Base-by-base conservation (phyloP, 2,329 filamentous ascomycete genomes). In the Bipolaris cookei region DNA sequence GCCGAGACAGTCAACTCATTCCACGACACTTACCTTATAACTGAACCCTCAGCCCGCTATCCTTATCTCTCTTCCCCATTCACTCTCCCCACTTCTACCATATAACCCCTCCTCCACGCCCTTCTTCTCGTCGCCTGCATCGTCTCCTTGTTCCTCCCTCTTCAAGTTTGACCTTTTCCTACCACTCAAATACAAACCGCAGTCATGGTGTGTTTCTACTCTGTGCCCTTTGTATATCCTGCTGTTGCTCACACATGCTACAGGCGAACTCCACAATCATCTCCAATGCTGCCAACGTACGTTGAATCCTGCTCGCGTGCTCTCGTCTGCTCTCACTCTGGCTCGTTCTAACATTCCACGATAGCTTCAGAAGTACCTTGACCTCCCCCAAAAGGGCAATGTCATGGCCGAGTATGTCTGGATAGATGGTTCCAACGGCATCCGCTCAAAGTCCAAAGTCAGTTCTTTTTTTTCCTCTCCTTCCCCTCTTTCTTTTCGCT, bases 341-440 rank as follows among this genome's bases (percentile, higher is more conserved):
- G 72, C 54, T 47, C 16, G n/a, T 16, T 55, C 69, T 74, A 69
- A 73, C 54, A 45, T 55, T 52, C 51, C 25, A 58, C 61, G 64
- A 72, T 79, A 97, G 92, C 88, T 97, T 79, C 83, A 89, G 79
- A 97, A 97, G 82, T 98, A 94, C 86, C 87, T 95, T 81, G 84
- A 84, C 75, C 90, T 98, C 73, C 89, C 92, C 78, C 94, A 98
- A 84, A 91, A 90, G 79, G 93, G 92, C 78, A 83, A 82, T 71
- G 84, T 96, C 76, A 95, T 97, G 80, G 94, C 92, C 76, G 94
- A 97, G 83, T 97, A 97, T 82, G 88, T 97, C 84, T 97, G 94
- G 94, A 90, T 97, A 77, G 93, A 97, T 76, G 84, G 90, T 66
- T 80, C 82, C 66, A 92, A 93, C 77, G 89, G 90, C 74, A 86